Evolutionary conservation across 371 early-diverging fungal species (phyloP).

Genomic region (Batkoa obscura): DNA sequence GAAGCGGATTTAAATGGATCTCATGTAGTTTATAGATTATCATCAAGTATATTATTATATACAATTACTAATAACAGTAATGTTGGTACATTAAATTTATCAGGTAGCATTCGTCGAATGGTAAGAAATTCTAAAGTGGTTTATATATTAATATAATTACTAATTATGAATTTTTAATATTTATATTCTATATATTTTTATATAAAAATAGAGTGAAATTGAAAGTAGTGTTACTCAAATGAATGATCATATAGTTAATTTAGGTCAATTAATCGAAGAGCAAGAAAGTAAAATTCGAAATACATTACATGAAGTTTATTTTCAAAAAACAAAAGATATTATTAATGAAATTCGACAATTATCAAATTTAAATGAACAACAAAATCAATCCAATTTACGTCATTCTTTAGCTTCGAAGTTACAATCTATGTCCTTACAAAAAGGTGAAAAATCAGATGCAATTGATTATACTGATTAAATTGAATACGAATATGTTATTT

Average conservation of each 20-base stretch:
- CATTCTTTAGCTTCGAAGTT: not conserved
- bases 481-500: too few relatives aligned
- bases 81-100: slow-evolving; percentile 62
- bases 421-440: not conserved
- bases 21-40: slow-evolving; percentile 76
- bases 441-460: too few relatives aligned
- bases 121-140: slow-evolving; percentile 15
- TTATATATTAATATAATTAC: not conserved
- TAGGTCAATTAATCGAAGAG: slow-evolving; percentile 93
- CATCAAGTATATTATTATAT: slow-evolving; percentile 87
- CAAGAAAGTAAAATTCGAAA: slow-evolving; percentile 93
- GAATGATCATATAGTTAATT: slow-evolving; percentile 69
- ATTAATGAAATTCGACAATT: slow-evolving; percentile 77
- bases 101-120: slow-evolving; percentile 86
- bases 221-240: slow-evolving; percentile 59
- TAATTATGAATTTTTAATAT: not conserved
- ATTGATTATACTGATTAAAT: too few relatives aligned
- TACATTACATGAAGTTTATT: slow-evolving; percentile 84
- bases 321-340: slow-evolving; percentile 92
- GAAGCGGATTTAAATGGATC: slow-evolving; percentile 72
- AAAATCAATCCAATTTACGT: not conserved
- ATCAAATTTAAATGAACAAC: slow-evolving; percentile 38
- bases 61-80: slow-evolving; percentile 47
- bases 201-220: slow-evolving; percentile 37
- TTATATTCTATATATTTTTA: not conserved